A percentile compares a stretch with the other conserved stretches of the same genome.
Conservation (phyloP, 1,284 basidiomycete species). For the Chondrostereum purpureum region DNA sequence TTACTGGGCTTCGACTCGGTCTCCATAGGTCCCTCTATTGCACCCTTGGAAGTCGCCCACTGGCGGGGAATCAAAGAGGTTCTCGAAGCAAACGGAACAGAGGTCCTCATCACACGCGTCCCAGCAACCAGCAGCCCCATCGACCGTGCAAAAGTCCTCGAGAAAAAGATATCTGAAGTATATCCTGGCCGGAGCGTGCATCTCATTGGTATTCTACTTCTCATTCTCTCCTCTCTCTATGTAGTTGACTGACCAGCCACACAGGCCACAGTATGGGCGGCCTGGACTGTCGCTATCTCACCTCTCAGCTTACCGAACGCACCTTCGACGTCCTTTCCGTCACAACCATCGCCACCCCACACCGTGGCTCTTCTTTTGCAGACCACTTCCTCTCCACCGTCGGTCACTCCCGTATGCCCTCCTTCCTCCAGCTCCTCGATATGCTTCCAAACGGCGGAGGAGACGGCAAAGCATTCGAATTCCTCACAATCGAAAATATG, state of each 20-base stretch:
- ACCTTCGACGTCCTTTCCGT: slow-evolving; percentile 71
- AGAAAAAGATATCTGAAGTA: slow-evolving; percentile 68
- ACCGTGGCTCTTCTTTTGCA: slow-evolving; percentile 90
- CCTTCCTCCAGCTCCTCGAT: slow-evolving; percentile 64
- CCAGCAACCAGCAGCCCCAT: slow-evolving; percentile 84
- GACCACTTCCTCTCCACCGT: slow-evolving; percentile 85
- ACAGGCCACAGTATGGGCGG: slow-evolving; percentile 92
- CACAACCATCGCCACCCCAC: slow-evolving; percentile 92
- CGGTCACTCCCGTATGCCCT: slow-evolving; percentile 58
- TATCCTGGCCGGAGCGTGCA: slow-evolving; percentile 83
- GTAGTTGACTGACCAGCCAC: not conserved
- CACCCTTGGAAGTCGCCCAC: slow-evolving; percentile 81
- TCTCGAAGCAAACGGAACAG: slow-evolving; percentile 80
- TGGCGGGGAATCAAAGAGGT: slow-evolving; percentile 95
- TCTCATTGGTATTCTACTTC: slow-evolving; percentile 57
- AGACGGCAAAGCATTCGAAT: slow-evolving; percentile 88
- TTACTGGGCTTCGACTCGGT: slow-evolving; percentile 83
- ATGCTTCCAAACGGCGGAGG: slow-evolving; percentile 82
- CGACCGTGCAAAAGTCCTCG: slow-evolving; percentile 85
- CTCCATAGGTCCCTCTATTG: slow-evolving; percentile 64
- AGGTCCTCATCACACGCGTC: slow-evolving; percentile 88
- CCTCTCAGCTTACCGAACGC: slow-evolving; percentile 60
- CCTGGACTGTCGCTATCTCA: slow-evolving; percentile 86
- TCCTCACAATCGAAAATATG: slow-evolving; percentile 84
- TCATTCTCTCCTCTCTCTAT: slow-evolving; percentile 1